A percentile compares a stretch with the other conserved stretches of the same genome.
Evolutionary conservation across 1,139 yeast species (phyloP).

Genomic region (Lodderomyces parapsilosis): DNA sequence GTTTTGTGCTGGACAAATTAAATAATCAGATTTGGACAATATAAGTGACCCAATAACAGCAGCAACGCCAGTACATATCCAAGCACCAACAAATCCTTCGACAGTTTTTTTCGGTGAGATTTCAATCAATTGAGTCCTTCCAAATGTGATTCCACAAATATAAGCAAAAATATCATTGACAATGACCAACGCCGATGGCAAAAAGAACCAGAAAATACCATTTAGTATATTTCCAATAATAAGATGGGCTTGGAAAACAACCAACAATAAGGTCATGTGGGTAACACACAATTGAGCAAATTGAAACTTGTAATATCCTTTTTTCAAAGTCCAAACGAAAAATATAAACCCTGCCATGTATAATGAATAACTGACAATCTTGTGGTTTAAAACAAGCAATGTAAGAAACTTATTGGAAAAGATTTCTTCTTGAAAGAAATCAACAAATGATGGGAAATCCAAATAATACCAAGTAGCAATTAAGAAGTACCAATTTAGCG

Average conservation of each 20-base stretch:
- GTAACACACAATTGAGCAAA: conserved; percentile 92
- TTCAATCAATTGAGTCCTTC: conserved; percentile 86
- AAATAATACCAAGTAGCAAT: conserved; percentile 82
- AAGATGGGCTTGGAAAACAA: conserved; percentile 92
- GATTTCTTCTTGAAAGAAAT: conserved; percentile 49
- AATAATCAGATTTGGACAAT: conserved; percentile 64
- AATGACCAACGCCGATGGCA: conserved; percentile 89
- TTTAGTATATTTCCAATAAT: conserved; percentile 85
- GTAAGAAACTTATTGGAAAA: conserved; percentile 44
- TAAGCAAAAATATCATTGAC: conserved; percentile 96
- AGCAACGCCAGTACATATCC: conserved; percentile 86
- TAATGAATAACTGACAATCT: conserved; percentile 77
- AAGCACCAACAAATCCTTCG: conserved; percentile 97
- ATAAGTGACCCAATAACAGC: conserved; percentile 66
- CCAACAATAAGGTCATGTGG: conserved; percentile 88
- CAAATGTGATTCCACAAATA: conserved; percentile 95
- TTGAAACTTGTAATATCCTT: conserved; percentile 87
- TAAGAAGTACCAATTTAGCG: conserved; percentile 87
- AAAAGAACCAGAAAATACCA: conserved; percentile 91
- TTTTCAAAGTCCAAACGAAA: conserved; percentile 86
- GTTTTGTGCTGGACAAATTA: conserved; percentile 82
- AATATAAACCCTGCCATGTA: conserved; percentile 87
- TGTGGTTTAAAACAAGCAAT: conserved; percentile 63
- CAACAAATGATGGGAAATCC: conserved; percentile 82
- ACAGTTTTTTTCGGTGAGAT: conserved; percentile 96